Evolutionary conservation across 345 rosid genomes (phyloP), one percentile per base, ranked within the genome.

Genomic region (Dipteronia sinensis): DNA sequence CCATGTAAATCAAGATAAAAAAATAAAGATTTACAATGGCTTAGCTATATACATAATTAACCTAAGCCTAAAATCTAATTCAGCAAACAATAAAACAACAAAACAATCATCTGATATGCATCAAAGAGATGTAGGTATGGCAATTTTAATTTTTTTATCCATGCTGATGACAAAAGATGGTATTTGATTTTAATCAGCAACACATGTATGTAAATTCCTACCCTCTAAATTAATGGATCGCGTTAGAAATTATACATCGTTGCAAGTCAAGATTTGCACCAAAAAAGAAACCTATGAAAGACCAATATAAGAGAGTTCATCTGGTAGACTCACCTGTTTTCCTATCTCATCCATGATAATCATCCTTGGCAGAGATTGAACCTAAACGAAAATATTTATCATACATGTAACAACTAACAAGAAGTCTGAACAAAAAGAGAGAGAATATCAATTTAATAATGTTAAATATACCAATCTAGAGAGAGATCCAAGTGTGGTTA

Each of bases 281-380:
- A n/a, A 58, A 1, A 17, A 58, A n/a, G 25, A 67, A 67, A 19
- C 42, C 29, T 16, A 56, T 29, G 79, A 74, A 72, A 47, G 38
- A 49, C 47, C 27, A 65, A 29, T 13, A 25, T 67, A 61, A 74
- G 78, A 73, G 69, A 12, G 77, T 11, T 20, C 55, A 69, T 56
- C 63, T 61, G 59, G 62, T 66, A 65, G 75, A 78, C 88, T 79
- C 66, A 94, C 98, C 93, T 91, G 95, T 88, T 94, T 95, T 87
- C 98, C 98, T 49, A 96, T 96, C 82, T 94, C 96, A 76, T 95
- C 98, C 88, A 74, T 90, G 77, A 93, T 95, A 73, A 95, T 95
- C 97, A 95, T 95, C 91, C 98, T 89, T 44, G 97, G 98, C 77
- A 96, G 87, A 62, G 99, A 94, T 77, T 91, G 97, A 80, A 96